phyloP scores from a whole-genome alignment of 495 filamentous ascomycete genomes.

The Entonaema liquescens region DNA sequence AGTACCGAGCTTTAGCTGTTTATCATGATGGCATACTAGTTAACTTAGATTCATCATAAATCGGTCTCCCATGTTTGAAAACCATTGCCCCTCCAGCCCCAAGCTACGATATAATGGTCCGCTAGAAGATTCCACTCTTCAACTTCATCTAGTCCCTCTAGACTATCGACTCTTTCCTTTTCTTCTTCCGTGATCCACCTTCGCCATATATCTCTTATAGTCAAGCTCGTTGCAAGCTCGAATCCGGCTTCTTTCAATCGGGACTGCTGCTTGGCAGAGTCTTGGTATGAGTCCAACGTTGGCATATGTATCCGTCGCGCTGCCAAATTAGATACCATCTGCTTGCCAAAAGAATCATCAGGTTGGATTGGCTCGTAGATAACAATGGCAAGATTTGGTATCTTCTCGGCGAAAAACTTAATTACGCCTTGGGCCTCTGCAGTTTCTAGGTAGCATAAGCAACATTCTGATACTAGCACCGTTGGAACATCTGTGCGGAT shows the following conservation, averaged over 20 bases:
- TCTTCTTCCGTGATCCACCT: constrained; percentile 75
- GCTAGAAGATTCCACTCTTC: constrained; percentile 94
- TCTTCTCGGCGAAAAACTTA: constrained; percentile 67
- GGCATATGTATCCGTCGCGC: constrained; percentile 84
- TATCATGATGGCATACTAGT: background rate
- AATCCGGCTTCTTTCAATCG: constrained; percentile 73
- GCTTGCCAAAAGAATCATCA: constrained; percentile 82
- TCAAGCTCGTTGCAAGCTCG: constrained; percentile 62
- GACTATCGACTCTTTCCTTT: constrained; percentile 76
- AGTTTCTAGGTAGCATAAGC: constrained; percentile 83
- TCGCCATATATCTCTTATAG: constrained; percentile 79
- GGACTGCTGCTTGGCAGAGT: constrained; percentile 68
- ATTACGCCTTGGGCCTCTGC: constrained; percentile 69
- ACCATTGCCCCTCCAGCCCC: constrained; percentile 64
- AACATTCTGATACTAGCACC: constrained; percentile 90
- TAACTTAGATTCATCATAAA: constrained; percentile 8
- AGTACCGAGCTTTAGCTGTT: background rate
- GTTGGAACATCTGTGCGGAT: constrained; percentile 69
- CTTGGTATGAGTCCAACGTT: constrained; percentile 76
- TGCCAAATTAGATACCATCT: constrained; percentile 91
- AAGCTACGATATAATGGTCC: constrained; percentile 87
- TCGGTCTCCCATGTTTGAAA: constrained; percentile 35
- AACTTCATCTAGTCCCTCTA: constrained; percentile 94
- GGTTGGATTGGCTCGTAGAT: constrained; percentile 91
- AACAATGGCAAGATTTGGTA: constrained; percentile 69